Evolutionary conservation across 441 rosid genomes (phyloP).

Genomic region (Arabidopsis hybrid): DNA sequence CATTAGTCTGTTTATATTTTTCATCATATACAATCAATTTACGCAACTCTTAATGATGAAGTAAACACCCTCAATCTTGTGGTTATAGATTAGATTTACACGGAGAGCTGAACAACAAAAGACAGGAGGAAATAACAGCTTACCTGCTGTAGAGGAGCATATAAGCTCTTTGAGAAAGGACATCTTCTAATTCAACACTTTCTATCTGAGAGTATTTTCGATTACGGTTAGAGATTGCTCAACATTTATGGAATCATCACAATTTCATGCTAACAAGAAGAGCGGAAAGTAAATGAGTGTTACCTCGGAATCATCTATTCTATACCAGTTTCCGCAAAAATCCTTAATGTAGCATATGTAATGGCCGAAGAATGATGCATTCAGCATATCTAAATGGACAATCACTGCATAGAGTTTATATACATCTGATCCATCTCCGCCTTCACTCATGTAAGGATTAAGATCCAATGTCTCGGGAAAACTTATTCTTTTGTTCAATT

Average conservation of each 20-base stretch:
- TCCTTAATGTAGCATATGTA: constrained; percentile 93
- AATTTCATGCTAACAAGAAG: constrained; percentile 21
- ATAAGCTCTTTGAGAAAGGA: constrained; percentile 93
- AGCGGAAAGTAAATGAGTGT: constrained; percentile 25
- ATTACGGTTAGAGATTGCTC: constrained; percentile 21
- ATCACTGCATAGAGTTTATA: constrained; percentile 93
- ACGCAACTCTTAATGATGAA: not conserved
- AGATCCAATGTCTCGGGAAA: constrained; percentile 90
- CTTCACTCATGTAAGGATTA: constrained; percentile 84
- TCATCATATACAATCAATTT: constrained; percentile 4
- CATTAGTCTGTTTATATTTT: not conserved
- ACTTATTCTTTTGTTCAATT: constrained; percentile 89
- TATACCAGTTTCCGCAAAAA: constrained; percentile 82
- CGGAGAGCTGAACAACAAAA: not conserved
- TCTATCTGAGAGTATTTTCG: constrained; percentile 61
- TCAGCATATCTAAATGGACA: constrained; percentile 96
- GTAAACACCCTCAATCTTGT: constrained; percentile 8
- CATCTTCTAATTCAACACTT: constrained; percentile 78
- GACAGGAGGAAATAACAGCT: constrained; percentile 4
- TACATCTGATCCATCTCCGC: constrained; percentile 70
- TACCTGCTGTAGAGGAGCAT: constrained; percentile 98
- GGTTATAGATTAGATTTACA: not conserved
- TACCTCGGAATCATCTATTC: constrained; percentile 95
- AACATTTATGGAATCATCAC: not conserved
- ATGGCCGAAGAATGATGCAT: constrained; percentile 98